Percentiles rank a stretch among this genome's conserved stretches.
These are phyloP conservation scores for Fusarium stilboides DNA, from an alignment of 2,329 filamentous ascomycete genomes.

Conservation along the genomic window DNA sequence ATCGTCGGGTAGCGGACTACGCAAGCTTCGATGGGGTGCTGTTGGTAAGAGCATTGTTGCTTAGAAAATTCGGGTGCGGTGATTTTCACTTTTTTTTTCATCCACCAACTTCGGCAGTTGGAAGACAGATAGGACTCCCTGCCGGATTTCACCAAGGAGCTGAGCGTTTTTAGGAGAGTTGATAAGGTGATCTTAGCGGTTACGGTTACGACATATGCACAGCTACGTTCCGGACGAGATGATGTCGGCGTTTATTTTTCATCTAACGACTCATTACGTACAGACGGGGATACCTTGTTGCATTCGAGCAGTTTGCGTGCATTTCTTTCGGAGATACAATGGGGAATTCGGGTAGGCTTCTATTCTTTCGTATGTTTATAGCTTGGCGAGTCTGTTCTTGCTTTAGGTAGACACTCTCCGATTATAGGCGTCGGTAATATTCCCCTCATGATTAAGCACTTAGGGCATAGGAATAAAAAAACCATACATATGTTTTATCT, in stretches of 20 bases:
- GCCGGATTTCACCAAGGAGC: background rate
- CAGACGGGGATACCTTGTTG: constrained; percentile 17
- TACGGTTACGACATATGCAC: constrained; percentile 39
- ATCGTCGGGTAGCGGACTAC: constrained; percentile 66
- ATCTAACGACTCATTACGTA: constrained; percentile 30
- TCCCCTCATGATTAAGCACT: constrained; percentile 32
- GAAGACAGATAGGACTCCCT: constrained; percentile 1
- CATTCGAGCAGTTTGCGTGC: constrained; percentile 20
- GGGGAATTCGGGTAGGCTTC: constrained; percentile 18
- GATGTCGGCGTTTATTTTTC: constrained; percentile 33
- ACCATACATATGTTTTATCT: background rate
- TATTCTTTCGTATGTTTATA: constrained; percentile 10
- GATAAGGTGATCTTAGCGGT: constrained; percentile 20
- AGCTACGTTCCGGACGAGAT: constrained; percentile 26
- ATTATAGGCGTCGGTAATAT: constrained; percentile 31
- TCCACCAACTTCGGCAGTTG: background rate
- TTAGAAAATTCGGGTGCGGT: constrained; percentile 40
- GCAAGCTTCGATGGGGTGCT: constrained; percentile 69
- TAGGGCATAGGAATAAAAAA: constrained; percentile 26
- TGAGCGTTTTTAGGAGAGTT: constrained; percentile 21
- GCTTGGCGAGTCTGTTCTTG: constrained; percentile 29
- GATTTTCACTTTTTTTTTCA: constrained; percentile 3
- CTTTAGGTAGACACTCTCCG: constrained; percentile 28
- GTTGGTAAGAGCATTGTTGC: constrained; percentile 68
- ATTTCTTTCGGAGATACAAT: constrained; percentile 35